A percentile compares a stretch with the other conserved stretches of the same genome.
Conservation (phyloP, 2,329 filamentous ascomycete genomes). For the Penicillium sp. region DNA sequence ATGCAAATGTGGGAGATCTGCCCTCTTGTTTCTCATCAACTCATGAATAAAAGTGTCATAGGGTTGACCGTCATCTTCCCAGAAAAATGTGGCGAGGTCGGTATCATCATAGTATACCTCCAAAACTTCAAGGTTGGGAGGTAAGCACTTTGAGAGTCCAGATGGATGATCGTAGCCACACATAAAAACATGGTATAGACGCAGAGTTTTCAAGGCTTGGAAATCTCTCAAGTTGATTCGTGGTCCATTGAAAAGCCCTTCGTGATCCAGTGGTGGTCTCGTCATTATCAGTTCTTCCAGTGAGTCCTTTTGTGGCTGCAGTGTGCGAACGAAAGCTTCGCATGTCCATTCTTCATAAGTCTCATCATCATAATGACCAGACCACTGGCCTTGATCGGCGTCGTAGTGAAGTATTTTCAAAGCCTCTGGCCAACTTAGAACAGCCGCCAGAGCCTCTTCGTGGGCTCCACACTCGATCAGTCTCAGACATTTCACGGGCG, state of each 20-base stretch:
- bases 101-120: constrained; percentile 16
- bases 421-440: constrained; percentile 20
- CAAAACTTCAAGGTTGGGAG: constrained; percentile 11
- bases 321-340: constrained; percentile 16
- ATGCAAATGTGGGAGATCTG: constrained; percentile 3
- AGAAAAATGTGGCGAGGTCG: background rate
- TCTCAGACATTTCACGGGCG: constrained; percentile 8
- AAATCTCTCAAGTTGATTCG: constrained; percentile 15
- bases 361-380: constrained; percentile 4
- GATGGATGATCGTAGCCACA: background rate
- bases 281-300: constrained; percentile 14
- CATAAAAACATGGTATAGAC: constrained; percentile 16
- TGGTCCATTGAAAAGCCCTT: constrained; percentile 12
- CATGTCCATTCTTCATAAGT: constrained; percentile 8
- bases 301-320: constrained; percentile 9
- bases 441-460: constrained; percentile 15
- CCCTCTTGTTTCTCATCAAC: constrained; percentile 12
- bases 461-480: constrained; percentile 19
- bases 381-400: constrained; percentile 16
- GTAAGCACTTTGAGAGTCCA: constrained; percentile 6
- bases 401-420: constrained; percentile 21
- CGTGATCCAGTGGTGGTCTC: constrained; percentile 1
- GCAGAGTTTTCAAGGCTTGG: constrained; percentile 4
- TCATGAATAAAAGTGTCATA: constrained; percentile 3
- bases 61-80: background rate